A percentile compares a stretch with the other conserved stretches of the same genome.
These are phyloP conservation scores for Cynanchum wilfordii DNA, from an alignment of 257 asterid species.

Conservation along the genomic window DNA sequence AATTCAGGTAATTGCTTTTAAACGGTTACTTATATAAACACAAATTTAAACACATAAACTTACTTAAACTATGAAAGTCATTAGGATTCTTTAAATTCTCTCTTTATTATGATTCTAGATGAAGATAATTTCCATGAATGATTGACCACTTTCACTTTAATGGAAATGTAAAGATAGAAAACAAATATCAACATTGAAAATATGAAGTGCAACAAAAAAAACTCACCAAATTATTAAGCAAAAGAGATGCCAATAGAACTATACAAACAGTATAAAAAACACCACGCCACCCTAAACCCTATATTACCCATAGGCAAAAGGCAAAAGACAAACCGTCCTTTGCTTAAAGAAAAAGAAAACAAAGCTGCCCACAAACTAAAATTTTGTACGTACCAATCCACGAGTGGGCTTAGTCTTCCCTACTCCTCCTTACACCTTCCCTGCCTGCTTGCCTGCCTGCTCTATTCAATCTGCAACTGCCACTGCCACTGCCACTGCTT, in stretches of 20 bases:
- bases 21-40: too few species aligned
- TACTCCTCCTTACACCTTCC: not conserved
- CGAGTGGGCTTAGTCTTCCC: slow-evolving; percentile 6
- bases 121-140: not conserved
- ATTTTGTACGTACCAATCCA: slow-evolving; percentile 2
- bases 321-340: slow-evolving; percentile 7
- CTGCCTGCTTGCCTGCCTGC: not conserved
- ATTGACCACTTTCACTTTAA: not conserved
- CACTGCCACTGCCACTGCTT: not conserved
- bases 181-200: not conserved
- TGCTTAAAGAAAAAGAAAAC: not conserved
- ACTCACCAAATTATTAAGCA: not conserved
- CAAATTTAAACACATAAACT: too few species aligned
- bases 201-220: not conserved
- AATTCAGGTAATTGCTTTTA: too few species aligned
- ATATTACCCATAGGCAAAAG: not conserved
- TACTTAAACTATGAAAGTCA: too few species aligned
- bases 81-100: too few species aligned
- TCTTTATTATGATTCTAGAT: too few species aligned
- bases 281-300: not conserved
- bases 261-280: not conserved
- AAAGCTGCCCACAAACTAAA: not conserved
- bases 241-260: not conserved
- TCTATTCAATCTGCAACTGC: not conserved
- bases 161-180: not conserved